These are phyloP conservation scores for Lactifluus piperatus DNA, from an alignment of 768 basidiomycete genomes.

Conservation along the genomic window DNA sequence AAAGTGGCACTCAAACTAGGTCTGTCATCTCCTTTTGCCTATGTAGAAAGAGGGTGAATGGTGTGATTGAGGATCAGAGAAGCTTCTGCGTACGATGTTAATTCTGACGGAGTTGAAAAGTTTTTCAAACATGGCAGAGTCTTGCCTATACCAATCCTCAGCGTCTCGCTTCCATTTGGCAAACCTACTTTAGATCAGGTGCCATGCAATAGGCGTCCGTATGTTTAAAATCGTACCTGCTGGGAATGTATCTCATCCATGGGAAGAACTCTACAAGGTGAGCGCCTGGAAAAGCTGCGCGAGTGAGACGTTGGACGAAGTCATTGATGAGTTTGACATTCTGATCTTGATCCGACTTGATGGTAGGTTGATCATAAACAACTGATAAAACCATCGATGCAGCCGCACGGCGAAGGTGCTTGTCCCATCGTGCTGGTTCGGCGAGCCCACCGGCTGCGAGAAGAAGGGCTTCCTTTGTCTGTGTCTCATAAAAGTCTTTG, in stretches of 20 bases:
- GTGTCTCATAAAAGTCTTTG: constrained; percentile 23
- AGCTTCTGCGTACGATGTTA: neutral
- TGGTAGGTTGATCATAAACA: constrained; percentile 21
- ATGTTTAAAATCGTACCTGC: neutral
- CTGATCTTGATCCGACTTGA: constrained; percentile 18
- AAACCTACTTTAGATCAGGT: constrained; percentile 8
- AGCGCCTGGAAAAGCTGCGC: constrained; percentile 31
- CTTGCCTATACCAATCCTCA: constrained; percentile 8
- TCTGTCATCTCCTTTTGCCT: constrained; percentile 12
- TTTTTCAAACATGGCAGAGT: constrained; percentile 11
- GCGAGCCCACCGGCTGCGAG: constrained; percentile 25
- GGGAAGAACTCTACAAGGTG: constrained; percentile 21
- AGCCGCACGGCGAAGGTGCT: constrained; percentile 25
- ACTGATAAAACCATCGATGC: constrained; percentile 26
- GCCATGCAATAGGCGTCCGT: neutral
- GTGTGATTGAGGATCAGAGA: neutral
- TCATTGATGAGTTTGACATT: constrained; percentile 22
- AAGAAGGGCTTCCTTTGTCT: constrained; percentile 27
- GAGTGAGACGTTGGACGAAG: constrained; percentile 25
- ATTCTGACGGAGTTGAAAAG: constrained; percentile 10
- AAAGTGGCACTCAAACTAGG: constrained; percentile 13
- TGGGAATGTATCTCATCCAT: constrained; percentile 17
- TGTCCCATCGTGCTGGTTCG: constrained; percentile 27
- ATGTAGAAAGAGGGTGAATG: neutral
- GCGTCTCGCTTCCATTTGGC: constrained; percentile 16